Percentiles rank a stretch among this genome's conserved stretches.
Conservation (phyloP, 1,139 yeast genomes). For the Yamadazyma diospyri region DNA sequence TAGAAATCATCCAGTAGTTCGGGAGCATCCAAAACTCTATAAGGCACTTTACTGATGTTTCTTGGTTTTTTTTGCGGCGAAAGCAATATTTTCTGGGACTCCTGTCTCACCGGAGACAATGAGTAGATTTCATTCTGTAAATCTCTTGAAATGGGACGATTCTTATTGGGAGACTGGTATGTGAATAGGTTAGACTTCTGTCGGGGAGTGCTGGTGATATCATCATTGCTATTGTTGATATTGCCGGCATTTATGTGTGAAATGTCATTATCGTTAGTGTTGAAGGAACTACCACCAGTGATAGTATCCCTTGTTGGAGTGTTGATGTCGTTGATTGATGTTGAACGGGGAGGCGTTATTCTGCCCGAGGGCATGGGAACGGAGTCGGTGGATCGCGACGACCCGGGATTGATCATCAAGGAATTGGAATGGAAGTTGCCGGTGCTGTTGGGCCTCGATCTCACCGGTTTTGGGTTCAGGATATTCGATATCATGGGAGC, state of each 20-base stretch:
- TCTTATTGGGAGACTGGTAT: slow-evolving; percentile 65
- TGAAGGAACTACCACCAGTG: slow-evolving; percentile 4
- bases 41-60: slow-evolving; percentile 80
- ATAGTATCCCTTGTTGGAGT: slow-evolving; percentile 6
- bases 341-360: slow-evolving; percentile 22
- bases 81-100: slow-evolving; percentile 71
- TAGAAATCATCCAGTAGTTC: slow-evolving; percentile 93
- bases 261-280: slow-evolving; percentile 1
- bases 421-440: slow-evolving; percentile 15
- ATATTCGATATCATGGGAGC: slow-evolving; percentile 52
- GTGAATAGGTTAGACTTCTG: slow-evolving; percentile 58
- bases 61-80: slow-evolving; percentile 82
- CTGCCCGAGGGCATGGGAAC: slow-evolving; percentile 14
- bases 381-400: slow-evolving; percentile 15
- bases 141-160: slow-evolving; percentile 57
- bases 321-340: slow-evolving; percentile 12
- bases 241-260: background rate
- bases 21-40: slow-evolving; percentile 93
- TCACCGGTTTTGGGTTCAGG: slow-evolving; percentile 13
- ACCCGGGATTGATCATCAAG: slow-evolving; percentile 10
- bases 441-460: slow-evolving; percentile 22
- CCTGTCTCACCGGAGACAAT: slow-evolving; percentile 84
- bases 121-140: slow-evolving; percentile 75
- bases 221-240: slow-evolving; percentile 13
- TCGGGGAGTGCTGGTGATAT: slow-evolving; percentile 48